Evolutionary conservation across 129 eudicot genomes (phyloP), one percentile per base, ranked within the genome.

Genomic region (Centella asiatica): DNA sequence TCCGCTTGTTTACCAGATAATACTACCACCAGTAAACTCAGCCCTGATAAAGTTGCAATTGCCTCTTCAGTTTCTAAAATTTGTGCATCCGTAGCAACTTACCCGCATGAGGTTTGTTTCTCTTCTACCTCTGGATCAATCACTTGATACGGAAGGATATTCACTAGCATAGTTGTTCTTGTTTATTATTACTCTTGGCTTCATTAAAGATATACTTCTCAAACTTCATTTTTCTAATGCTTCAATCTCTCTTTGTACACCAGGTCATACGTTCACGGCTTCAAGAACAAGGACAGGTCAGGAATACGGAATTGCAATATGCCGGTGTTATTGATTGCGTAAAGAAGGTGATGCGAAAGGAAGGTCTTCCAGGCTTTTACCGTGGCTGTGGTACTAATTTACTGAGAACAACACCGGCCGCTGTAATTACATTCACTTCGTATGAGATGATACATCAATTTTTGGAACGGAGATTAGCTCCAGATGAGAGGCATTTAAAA

Each of bases 381-480:
- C 80, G 96, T 29, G 99, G 99, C n/a, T 92, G 99, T 62, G 96
- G 79, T n/a, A 92, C 99, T 28, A 92, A 92, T 77, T 77, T 92
- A 37, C 36, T 92, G 66, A 82, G 99, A 75, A 92, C 99, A 2
- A 85, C 94, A 8, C 99, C 99, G 0, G 81, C 95, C 3, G 95
- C 99, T 42, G 89, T 87, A 6, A 92, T 92, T 61, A 92, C 99
- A 26, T 92, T 92, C 67, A 92, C 99, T 12, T 80, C 88, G 33
- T 92, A 84, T 40, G 99, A 92, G 78, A 87, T 87, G 96, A 84
- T 92, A 68, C 87, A 82, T 69, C 74, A 87, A 77, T 80, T 84
- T 65, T 67, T 87, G 57, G 63, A 58, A 31, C 80, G 70, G 20
- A 69, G 69, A 44, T 58, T 83, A 27, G 83, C 89, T 60, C 80